Evolutionary conservation across 2,329 filamentous ascomycete genomes (phyloP).

Genomic region (Pseudohalonectria lignicola): DNA sequence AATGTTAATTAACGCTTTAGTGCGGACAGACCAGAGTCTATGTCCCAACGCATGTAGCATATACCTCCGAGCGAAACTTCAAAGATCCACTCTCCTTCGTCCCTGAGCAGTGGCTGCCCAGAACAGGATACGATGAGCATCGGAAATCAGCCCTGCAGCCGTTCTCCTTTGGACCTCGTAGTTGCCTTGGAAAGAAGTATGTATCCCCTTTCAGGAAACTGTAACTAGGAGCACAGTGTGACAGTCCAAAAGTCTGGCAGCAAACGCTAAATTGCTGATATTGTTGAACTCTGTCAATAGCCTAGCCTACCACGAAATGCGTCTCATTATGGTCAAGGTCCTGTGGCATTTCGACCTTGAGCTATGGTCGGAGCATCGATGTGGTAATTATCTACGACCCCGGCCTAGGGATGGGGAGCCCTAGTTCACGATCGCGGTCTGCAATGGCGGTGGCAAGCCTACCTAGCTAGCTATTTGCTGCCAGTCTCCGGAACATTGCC

Average conservation of each 20-base stretch:
- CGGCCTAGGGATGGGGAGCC: no score
- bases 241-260: no score
- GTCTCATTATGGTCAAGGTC: slow-evolving; percentile 29
- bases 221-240: not conserved
- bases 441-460: no score
- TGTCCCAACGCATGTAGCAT: slow-evolving; percentile 16
- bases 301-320: slow-evolving; percentile 34
- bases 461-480: not conserved
- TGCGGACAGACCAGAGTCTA: slow-evolving; percentile 16
- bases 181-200: slow-evolving; percentile 38
- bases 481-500: no score
- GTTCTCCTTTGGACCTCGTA: slow-evolving; percentile 33
- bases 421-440: no score
- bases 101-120: slow-evolving; percentile 25
- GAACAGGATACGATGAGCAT: slow-evolving; percentile 26
- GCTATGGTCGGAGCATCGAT: slow-evolving; percentile 17
- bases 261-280: not conserved
- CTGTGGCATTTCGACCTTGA: slow-evolving; percentile 33
- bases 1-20: not conserved
- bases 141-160: slow-evolving; percentile 31
- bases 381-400: slow-evolving; percentile 14
- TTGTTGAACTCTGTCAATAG: slow-evolving; percentile 11
- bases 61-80: slow-evolving; percentile 20
- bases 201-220: slow-evolving; percentile 8
- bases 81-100: slow-evolving; percentile 16